Percentiles rank a stretch among this genome's conserved stretches.
These are phyloP conservation scores for Globisporangium rhizosaccharum DNA, from an alignment of 352 stramenopile genomes.

Conservation along the genomic window DNA sequence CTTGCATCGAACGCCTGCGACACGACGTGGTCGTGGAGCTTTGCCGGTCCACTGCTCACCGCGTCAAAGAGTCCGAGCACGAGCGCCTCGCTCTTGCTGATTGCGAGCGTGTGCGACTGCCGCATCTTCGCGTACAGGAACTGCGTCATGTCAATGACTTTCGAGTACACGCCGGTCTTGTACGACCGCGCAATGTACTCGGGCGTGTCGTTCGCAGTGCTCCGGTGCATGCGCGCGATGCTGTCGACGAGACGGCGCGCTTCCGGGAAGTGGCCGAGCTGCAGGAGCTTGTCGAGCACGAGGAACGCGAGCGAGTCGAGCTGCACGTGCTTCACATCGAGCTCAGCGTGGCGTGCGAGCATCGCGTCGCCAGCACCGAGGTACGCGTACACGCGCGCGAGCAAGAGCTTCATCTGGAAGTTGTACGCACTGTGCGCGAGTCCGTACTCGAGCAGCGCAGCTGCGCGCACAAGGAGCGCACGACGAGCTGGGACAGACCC, in stretches of 20 bases:
- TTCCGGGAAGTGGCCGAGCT: constrained; percentile 53
- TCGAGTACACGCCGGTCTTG: constrained; percentile 79
- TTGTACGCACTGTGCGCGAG: constrained; percentile 83
- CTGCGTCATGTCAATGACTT: constrained; percentile 76
- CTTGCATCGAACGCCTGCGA: constrained; percentile 36
- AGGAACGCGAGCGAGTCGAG: constrained; percentile 82
- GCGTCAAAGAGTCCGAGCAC: constrained; percentile 56
- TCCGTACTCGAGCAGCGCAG: constrained; percentile 62
- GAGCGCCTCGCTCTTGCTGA: constrained; percentile 49
- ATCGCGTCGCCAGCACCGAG: constrained; percentile 63
- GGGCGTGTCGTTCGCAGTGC: constrained; percentile 57
- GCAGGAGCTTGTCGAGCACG: constrained; percentile 74
- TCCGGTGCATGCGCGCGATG: constrained; percentile 49
- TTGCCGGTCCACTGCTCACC: constrained; percentile 26
- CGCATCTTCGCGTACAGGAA: constrained; percentile 76
- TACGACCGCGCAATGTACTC: constrained; percentile 80
- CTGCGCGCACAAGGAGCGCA: constrained; percentile 45
- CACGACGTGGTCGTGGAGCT: constrained; percentile 43
- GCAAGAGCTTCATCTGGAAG: constrained; percentile 88
- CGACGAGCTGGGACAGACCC: constrained; percentile 8
- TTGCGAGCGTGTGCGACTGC: constrained; percentile 67
- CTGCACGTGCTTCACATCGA: constrained; percentile 86
- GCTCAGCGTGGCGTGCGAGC: constrained; percentile 56
- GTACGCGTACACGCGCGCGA: constrained; percentile 74
- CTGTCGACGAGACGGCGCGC: constrained; percentile 40